phyloP scores from a whole-genome alignment of 2,329 filamentous ascomycete genomes.

The Apiospora hydei region DNA sequence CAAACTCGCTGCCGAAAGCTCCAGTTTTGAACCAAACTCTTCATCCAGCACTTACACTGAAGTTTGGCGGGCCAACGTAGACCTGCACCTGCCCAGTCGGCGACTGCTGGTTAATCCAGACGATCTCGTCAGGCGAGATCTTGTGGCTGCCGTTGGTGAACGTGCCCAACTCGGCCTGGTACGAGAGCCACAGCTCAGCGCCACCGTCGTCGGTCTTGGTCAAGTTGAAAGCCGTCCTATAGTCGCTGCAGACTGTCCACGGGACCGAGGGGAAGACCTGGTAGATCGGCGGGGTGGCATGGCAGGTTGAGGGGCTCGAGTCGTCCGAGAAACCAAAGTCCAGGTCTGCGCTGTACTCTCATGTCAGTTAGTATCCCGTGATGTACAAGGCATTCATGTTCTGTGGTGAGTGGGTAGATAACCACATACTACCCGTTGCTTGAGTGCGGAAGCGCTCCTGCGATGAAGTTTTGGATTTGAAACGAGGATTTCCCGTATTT shows the following conservation, averaged over 20 bases:
- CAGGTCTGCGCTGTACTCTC: slow-evolving; percentile 28
- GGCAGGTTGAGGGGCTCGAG: slow-evolving; percentile 27
- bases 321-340: slow-evolving; percentile 25
- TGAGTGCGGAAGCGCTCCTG: slow-evolving; percentile 34
- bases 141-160: slow-evolving; percentile 27
- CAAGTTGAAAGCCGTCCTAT: slow-evolving; percentile 32
- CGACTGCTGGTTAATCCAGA: slow-evolving; percentile 32
- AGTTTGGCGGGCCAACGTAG: slow-evolving; percentile 32
- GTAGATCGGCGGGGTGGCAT: slow-evolving; percentile 28
- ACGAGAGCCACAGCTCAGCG: slow-evolving; percentile 31
- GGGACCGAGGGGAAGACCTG: slow-evolving; percentile 31
- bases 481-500: slow-evolving; percentile 22
- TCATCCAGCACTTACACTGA: slow-evolving; percentile 27
- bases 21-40: not conserved
- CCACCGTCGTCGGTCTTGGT: slow-evolving; percentile 30
- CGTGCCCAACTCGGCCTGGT: slow-evolving; percentile 22
- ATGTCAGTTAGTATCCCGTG: too few species aligned
- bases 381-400: too few species aligned
- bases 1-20: not conserved
- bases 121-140: slow-evolving; percentile 31
- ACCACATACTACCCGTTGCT: slow-evolving; percentile 32
- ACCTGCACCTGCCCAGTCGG: slow-evolving; percentile 33
- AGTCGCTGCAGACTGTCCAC: slow-evolving; percentile 31
- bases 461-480: slow-evolving; percentile 30
- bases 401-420: not conserved